Evolutionary conservation across 768 basidiomycete genomes (phyloP).

Genomic region (Mycena rosella): DNA sequence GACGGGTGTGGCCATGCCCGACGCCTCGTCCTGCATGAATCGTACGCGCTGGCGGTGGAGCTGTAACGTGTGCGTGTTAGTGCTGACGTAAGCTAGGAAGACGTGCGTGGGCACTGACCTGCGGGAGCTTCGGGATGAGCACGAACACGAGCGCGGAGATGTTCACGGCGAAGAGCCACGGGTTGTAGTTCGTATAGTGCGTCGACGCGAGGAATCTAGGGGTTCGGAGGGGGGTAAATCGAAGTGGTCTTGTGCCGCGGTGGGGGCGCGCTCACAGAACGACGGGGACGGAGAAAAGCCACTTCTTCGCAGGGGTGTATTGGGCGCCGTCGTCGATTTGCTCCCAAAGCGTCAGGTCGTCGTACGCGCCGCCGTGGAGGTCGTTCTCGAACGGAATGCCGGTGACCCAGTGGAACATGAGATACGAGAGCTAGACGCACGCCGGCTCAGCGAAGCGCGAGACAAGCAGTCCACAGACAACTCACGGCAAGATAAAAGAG

Average conservation of each 20-base stretch:
- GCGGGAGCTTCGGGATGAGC: constrained; percentile 95
- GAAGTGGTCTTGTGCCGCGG: constrained; percentile 16
- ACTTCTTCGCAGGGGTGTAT: constrained; percentile 98
- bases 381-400: constrained; percentile 95
- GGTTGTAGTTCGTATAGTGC: constrained; percentile 97
- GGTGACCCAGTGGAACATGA: constrained; percentile 99
- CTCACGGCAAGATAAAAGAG: constrained; percentile 90
- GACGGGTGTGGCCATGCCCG: constrained; percentile 76
- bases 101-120: constrained; percentile 61
- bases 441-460: constrained; percentile 9
- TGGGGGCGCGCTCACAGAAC: constrained; percentile 74
- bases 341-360: constrained; percentile 98
- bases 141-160: constrained; percentile 83
- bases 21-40: constrained; percentile 75
- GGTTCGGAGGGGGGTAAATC: constrained; percentile 30
- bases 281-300: constrained; percentile 92
- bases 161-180: constrained; percentile 93
- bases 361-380: constrained; percentile 92
- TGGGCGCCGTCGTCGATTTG: constrained; percentile 99
- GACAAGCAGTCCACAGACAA: constrained; percentile 31
- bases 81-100: background rate
- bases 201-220: constrained; percentile 98
- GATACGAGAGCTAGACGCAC: constrained; percentile 82
- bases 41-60: constrained; percentile 87
- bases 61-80: constrained; percentile 52